phyloP scores from a whole-genome alignment of 2,329 filamentous ascomycete genomes.

The Penicillium sp. region DNA sequence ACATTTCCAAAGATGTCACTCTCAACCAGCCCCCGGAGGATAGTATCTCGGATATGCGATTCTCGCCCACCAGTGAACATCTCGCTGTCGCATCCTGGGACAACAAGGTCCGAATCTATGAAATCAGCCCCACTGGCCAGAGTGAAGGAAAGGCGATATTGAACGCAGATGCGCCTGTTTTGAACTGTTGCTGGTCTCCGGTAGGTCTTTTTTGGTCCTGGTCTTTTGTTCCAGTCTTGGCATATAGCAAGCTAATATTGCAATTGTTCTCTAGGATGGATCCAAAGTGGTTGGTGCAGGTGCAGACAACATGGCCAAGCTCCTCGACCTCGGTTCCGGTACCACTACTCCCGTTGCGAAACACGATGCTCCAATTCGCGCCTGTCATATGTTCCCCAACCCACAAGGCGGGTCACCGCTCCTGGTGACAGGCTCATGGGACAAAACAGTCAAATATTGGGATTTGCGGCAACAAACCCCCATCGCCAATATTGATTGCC shows the following conservation, averaged over 20 bases:
- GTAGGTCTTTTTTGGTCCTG: conserved; percentile 52
- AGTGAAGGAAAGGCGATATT: conserved; percentile 84
- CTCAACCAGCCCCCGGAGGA: conserved; percentile 79
- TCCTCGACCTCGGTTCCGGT: conserved; percentile 71
- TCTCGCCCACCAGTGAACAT: conserved; percentile 75
- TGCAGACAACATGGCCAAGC: conserved; percentile 85
- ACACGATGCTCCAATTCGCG: conserved; percentile 80
- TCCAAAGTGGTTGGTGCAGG: conserved; percentile 83
- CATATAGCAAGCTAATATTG: background rate
- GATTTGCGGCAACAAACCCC: conserved; percentile 52
- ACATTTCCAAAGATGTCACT: conserved; percentile 84
- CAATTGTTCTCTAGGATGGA: conserved; percentile 66
- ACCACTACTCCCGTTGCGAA: conserved; percentile 66
- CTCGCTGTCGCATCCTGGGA: conserved; percentile 94
- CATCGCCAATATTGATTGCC: conserved; percentile 48
- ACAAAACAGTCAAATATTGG: conserved; percentile 60
- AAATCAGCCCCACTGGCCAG: conserved; percentile 74
- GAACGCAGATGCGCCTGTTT: conserved; percentile 80
- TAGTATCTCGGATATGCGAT: conserved; percentile 82
- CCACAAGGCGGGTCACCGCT: conserved; percentile 61
- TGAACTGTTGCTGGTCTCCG: conserved; percentile 85
- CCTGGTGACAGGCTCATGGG: conserved; percentile 78
- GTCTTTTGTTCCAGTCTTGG: background rate
- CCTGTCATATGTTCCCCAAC: conserved; percentile 75
- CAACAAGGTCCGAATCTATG: conserved; percentile 96